Evolutionary conservation across 73 alveolate genomes (phyloP).

Genomic region (Tetrahymena borealis): DNA sequence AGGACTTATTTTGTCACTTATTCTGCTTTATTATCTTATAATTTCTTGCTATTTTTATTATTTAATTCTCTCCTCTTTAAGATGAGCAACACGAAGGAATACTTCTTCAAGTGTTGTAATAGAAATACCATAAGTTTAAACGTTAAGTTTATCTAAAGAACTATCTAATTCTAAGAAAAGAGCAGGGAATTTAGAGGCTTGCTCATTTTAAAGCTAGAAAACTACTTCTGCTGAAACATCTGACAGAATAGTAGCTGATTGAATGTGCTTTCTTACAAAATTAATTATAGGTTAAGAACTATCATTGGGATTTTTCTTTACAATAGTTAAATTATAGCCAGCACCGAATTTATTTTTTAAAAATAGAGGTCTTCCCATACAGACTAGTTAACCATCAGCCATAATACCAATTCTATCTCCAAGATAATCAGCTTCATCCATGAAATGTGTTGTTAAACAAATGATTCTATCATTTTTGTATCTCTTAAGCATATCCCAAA

Average conservation of each 20-base stretch:
- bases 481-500: conserved; percentile 93
- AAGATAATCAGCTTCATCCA: conserved; percentile 97
- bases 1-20: too few relatives aligned
- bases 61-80: conserved; percentile 62
- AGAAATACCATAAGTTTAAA: conserved; percentile 63
- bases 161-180: conserved; percentile 51
- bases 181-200: conserved; percentile 33
- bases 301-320: conserved; percentile 21
- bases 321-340: conserved; percentile 65
- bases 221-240: conserved; percentile 61
- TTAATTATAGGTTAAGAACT: conserved; percentile 38
- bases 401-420: conserved; percentile 96
- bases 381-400: conserved; percentile 80
- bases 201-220: conserved; percentile 39
- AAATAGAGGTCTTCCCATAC: conserved; percentile 85
- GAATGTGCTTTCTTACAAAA: conserved; percentile 23
- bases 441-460: conserved; percentile 92
- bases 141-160: conserved; percentile 21
- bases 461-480: conserved; percentile 77
- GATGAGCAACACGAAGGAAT: conserved; percentile 79
- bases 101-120: conserved; percentile 98
- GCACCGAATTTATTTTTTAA: conserved; percentile 84
- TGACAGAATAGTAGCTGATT: conserved; percentile 35
- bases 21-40: conserved; percentile 17
- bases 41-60: conserved; percentile 21